Conservation (phyloP, 768 basidiomycete genomes). For the Tulasnella sp. region DNA sequence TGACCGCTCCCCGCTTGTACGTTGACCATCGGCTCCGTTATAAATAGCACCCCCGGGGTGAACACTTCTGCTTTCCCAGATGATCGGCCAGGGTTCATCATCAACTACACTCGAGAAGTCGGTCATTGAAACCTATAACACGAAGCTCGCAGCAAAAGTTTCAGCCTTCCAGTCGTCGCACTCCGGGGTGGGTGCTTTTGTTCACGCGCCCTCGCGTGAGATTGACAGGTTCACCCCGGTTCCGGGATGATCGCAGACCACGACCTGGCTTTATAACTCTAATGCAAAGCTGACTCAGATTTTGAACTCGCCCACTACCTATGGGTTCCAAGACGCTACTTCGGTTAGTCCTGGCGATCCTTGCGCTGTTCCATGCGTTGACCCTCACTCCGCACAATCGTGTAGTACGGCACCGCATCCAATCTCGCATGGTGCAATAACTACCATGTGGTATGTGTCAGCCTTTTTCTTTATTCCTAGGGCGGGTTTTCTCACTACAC, state of each 20-base stretch:
- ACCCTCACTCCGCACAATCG: background rate
- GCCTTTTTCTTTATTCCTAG: background rate
- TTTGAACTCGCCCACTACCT: slow-evolving; percentile 48
- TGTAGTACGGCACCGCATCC: slow-evolving; percentile 22
- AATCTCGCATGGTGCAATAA: slow-evolving; percentile 28
- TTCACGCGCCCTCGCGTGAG: background rate
- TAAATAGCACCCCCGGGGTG: background rate
- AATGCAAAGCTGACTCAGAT: slow-evolving; percentile 50
- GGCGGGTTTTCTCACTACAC: background rate
- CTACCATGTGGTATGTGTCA: slow-evolving; percentile 23
- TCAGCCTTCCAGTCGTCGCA: slow-evolving; percentile 46
- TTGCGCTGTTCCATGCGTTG: background rate
- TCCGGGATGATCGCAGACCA: slow-evolving; percentile 37
- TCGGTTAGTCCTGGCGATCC: slow-evolving; percentile 34
- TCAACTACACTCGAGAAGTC: background rate
- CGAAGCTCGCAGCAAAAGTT: slow-evolving; percentile 44
- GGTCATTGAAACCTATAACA: slow-evolving; percentile 1
- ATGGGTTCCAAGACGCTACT: slow-evolving; percentile 55
- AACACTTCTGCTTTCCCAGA: background rate
- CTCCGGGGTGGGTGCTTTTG: slow-evolving; percentile 36
- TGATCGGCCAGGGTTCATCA: background rate
- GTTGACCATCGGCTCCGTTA: slow-evolving; percentile 23
- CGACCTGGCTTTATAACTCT: slow-evolving; percentile 52
- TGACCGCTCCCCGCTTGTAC: slow-evolving; percentile 55
- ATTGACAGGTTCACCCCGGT: background rate